Evolutionary conservation across 1,139 yeast species (phyloP).

Genomic region (Zygotorulaspora mrakii): DNA sequence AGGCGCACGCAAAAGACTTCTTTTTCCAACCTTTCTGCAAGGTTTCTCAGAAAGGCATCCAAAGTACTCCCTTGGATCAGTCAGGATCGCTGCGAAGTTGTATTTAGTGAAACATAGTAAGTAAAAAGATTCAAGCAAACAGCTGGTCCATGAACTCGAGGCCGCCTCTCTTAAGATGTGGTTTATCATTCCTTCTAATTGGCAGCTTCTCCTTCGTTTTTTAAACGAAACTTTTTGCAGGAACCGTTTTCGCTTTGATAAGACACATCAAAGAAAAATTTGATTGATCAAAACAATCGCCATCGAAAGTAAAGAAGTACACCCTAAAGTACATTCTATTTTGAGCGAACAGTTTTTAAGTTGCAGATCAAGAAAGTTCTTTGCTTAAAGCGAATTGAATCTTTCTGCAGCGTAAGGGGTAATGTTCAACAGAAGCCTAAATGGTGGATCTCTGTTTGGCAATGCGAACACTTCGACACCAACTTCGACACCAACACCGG

Average conservation of each 20-base stretch:
- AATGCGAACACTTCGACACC: constrained; percentile 33
- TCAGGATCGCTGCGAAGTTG: constrained; percentile 7
- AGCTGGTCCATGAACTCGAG: too few species aligned
- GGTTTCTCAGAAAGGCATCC: constrained; percentile 8
- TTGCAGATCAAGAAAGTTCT: background rate
- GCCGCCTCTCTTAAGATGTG: background rate
- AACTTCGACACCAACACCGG: constrained; percentile 33
- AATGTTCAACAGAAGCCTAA: constrained; percentile 30
- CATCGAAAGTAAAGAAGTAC: constrained; percentile 1
- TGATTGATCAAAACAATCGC: background rate
- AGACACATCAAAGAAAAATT: too few species aligned
- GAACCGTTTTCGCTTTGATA: too few species aligned
- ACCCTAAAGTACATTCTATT: background rate
- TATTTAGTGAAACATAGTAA: background rate
- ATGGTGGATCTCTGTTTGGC: constrained; percentile 29
- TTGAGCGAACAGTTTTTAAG: background rate
- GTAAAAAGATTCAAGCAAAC: too few species aligned
- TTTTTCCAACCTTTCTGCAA: constrained; percentile 7
- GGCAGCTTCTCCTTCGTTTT: background rate
- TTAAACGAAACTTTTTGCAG: background rate
- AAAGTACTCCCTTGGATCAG: constrained; percentile 13
- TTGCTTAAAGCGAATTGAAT: background rate
- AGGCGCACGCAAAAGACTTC: constrained; percentile 1
- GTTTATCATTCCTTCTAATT: background rate
- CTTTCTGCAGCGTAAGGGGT: background rate